Evolutionary conservation across 2,329 filamentous ascomycete genomes (phyloP).

Genomic region (Neopestalotiopsis clavispora): DNA sequence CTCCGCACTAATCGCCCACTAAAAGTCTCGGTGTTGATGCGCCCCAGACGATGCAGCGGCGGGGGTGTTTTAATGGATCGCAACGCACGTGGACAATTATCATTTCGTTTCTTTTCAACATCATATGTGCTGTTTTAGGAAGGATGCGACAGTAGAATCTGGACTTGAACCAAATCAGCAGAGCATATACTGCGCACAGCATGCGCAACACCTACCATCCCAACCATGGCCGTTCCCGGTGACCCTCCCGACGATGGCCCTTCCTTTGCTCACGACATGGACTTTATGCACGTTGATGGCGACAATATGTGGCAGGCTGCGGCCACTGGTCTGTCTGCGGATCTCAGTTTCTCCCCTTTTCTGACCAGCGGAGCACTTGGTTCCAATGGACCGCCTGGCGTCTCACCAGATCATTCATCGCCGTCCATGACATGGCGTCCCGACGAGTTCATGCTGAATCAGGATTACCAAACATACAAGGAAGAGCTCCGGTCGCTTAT

Average conservation of each 20-base stretch:
- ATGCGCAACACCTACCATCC: neutral
- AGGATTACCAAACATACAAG: constrained; percentile 49
- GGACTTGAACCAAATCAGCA: neutral
- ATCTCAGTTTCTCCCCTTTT: constrained; percentile 7
- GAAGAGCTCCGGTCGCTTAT: constrained; percentile 52
- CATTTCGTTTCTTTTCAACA: neutral
- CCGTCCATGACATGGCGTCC: constrained; percentile 21
- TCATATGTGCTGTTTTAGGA: neutral
- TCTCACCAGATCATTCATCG: constrained; percentile 9
- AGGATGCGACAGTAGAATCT: neutral
- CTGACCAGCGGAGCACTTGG: neutral
- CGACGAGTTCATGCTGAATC: constrained; percentile 43
- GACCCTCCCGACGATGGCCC: neutral
- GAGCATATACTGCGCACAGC: neutral
- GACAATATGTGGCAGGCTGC: neutral
- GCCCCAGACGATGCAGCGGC: neutral
- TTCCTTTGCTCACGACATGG: neutral
- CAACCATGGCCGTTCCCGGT: neutral
- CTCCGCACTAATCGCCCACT: neutral
- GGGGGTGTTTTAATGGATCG: neutral
- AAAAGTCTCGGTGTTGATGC: neutral
- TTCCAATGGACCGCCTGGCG: constrained; percentile 2
- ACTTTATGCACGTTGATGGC: constrained; percentile 10
- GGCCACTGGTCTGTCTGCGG: constrained; percentile 1
- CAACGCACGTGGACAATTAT: neutral